A percentile compares a stretch with the other conserved stretches of the same genome.
phyloP scores from a whole-genome alignment of 2,329 filamentous ascomycete genomes.

The Fusarium sp. region DNA sequence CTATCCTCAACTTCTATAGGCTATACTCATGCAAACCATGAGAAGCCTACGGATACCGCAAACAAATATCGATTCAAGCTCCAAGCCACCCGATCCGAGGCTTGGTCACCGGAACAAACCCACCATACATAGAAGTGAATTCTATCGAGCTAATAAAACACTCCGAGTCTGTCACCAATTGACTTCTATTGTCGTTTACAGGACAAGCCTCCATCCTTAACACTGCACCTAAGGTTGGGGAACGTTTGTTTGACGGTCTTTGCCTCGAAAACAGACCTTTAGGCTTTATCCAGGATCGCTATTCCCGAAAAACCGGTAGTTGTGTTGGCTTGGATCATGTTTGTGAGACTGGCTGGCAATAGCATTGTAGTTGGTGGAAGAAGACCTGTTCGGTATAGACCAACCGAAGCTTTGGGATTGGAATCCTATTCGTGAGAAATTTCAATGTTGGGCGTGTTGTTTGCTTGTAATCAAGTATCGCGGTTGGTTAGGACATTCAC shows the following conservation, averaged over 20 bases:
- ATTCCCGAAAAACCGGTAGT: not conserved
- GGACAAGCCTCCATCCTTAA: constrained; percentile 29
- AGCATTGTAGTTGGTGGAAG: not conserved
- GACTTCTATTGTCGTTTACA: not conserved
- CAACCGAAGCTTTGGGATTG: not conserved
- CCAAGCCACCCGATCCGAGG: constrained; percentile 23
- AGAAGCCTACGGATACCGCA: not conserved
- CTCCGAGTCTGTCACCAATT: not conserved
- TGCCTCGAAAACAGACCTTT: not conserved
- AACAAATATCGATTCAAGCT: constrained; percentile 9
- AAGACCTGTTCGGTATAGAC: not conserved
- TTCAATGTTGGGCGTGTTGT: not conserved
- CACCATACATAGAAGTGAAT: not conserved
- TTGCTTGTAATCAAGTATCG: not conserved
- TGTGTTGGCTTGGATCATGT: not conserved
- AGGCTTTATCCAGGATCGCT: not conserved
- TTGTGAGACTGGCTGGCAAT: not conserved
- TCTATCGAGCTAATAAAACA: not conserved
- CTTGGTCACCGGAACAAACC: constrained; percentile 11
- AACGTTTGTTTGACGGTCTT: not conserved
- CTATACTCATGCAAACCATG: not conserved
- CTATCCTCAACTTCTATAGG: not conserved
- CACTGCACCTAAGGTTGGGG: not conserved
- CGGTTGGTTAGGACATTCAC: not conserved
- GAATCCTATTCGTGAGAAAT: not conserved